Percentiles rank a stretch among this genome's conserved stretches.
Evolutionary conservation across 805 yeast species (phyloP).

Genomic region (Sporopachydermia quercuum): DNA sequence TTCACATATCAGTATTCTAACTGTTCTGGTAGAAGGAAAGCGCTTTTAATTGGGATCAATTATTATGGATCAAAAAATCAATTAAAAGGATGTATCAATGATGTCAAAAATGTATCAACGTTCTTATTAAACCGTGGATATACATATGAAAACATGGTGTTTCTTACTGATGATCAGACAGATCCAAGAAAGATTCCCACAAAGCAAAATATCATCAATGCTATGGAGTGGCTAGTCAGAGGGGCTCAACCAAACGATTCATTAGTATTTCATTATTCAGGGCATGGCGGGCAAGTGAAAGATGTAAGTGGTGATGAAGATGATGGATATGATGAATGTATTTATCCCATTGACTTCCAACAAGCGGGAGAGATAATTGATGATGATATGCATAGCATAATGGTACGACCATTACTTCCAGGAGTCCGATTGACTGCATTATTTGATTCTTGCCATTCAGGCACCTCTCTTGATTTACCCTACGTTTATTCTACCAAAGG

Average conservation of each 20-base stretch:
- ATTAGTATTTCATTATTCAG: conserved; percentile 69
- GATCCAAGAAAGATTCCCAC: conserved; percentile 39
- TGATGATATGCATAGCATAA: conserved; percentile 54
- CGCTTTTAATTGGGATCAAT: conserved; percentile 65
- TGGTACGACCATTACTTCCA: conserved; percentile 54
- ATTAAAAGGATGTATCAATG: conserved; percentile 71
- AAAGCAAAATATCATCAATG: conserved; percentile 52
- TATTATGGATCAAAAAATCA: conserved; percentile 49
- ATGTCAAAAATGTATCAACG: conserved; percentile 37
- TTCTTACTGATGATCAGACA: conserved; percentile 25
- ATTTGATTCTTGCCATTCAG: conserved; percentile 80
- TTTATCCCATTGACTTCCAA: conserved; percentile 63
- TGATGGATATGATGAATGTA: conserved; percentile 57
- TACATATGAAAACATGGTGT: conserved; percentile 21
- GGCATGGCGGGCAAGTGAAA: conserved; percentile 68
- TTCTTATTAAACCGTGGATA: conserved; percentile 25
- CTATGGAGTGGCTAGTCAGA: conserved; percentile 69
- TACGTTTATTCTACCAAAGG: conserved; percentile 74
- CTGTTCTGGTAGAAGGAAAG: conserved; percentile 61
- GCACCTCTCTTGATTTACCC: conserved; percentile 70
- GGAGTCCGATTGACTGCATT: conserved; percentile 71
- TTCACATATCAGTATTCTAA: conserved; percentile 44
- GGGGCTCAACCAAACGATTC: conserved; percentile 68
- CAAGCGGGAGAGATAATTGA: conserved; percentile 54
- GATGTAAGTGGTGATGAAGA: conserved; percentile 66